phyloP scores from a whole-genome alignment of 1,284 basidiomycete genomes.

The Boletellus sp. region DNA sequence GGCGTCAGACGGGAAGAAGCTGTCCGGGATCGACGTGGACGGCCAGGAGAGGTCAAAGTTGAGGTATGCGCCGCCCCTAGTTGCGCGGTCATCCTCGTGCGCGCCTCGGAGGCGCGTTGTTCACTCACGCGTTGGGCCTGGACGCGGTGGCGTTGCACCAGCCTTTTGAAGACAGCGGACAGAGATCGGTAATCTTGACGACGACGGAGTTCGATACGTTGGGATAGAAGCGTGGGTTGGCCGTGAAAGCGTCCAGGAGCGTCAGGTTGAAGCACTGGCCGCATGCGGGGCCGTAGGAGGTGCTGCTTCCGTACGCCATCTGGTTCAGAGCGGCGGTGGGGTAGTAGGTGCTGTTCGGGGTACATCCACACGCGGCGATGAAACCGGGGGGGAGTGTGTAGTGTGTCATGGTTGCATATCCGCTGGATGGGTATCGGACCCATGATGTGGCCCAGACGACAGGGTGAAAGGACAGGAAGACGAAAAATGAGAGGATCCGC shows the following conservation, averaged over 20 bases:
- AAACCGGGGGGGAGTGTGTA: slow-evolving; percentile 57
- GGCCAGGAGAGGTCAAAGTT: slow-evolving; percentile 79
- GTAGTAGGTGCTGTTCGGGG: slow-evolving; percentile 61
- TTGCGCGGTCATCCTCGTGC: slow-evolving; percentile 1
- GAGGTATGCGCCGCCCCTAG: slow-evolving; percentile 59
- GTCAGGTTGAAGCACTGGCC: slow-evolving; percentile 76
- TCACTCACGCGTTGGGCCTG: slow-evolving; percentile 57
- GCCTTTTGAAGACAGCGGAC: slow-evolving; percentile 54
- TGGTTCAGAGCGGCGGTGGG: slow-evolving; percentile 75
- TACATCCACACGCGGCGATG: slow-evolving; percentile 63
- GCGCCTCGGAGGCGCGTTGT: neutral
- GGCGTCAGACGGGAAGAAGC: slow-evolving; percentile 70
- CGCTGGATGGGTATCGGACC: slow-evolving; percentile 56
- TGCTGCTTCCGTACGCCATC: slow-evolving; percentile 71
- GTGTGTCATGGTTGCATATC: slow-evolving; percentile 61
- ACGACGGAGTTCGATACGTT: slow-evolving; percentile 57
- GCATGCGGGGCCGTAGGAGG: slow-evolving; percentile 69
- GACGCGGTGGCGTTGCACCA: slow-evolving; percentile 67
- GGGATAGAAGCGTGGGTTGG: slow-evolving; percentile 68
- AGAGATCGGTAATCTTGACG: slow-evolving; percentile 72
- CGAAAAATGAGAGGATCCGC: slow-evolving; percentile 20
- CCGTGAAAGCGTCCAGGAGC: slow-evolving; percentile 60
- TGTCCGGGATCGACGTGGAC: slow-evolving; percentile 60
- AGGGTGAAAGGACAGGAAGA: slow-evolving; percentile 26
- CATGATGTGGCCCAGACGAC: slow-evolving; percentile 35